These are phyloP conservation scores for Knoxia roxburghii DNA, from an alignment of 257 asterid genomes.

Conservation along the genomic window DNA sequence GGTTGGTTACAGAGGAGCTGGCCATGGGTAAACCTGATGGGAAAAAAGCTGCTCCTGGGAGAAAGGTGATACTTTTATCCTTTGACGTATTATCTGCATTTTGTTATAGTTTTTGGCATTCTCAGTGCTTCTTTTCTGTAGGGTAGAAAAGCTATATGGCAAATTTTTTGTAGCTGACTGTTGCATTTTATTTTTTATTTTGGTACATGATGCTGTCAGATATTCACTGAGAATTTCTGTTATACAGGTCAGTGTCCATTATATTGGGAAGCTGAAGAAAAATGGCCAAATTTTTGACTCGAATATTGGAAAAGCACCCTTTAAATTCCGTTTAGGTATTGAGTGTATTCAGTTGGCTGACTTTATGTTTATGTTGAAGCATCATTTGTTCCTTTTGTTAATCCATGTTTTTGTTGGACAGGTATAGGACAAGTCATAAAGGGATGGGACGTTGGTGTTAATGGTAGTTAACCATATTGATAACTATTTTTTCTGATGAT, in stretches of 20 bases:
- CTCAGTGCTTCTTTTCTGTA: not conserved
- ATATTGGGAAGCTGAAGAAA: slow-evolving; percentile 79
- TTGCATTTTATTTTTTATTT: too few relatives aligned
- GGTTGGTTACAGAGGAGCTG: slow-evolving; percentile 76
- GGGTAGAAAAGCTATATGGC: not conserved
- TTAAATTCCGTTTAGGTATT: slow-evolving; percentile 83
- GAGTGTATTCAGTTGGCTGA: slow-evolving; percentile 20
- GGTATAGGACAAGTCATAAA: slow-evolving; percentile 90
- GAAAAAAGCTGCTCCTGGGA: slow-evolving; percentile 72
- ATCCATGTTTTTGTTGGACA: slow-evolving; percentile 27
- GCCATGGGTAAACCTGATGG: slow-evolving; percentile 92
- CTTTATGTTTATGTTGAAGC: too few relatives aligned
- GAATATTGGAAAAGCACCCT: slow-evolving; percentile 68
- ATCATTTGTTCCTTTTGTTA: slow-evolving; percentile 10
- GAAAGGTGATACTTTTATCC: slow-evolving; percentile 43
- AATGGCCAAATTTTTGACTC: slow-evolving; percentile 71
- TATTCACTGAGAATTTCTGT: not conserved
- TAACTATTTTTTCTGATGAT: slow-evolving; percentile 7
- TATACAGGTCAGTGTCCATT: slow-evolving; percentile 64
- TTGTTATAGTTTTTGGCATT: not conserved
- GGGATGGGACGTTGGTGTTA: slow-evolving; percentile 98
- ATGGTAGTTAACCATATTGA: slow-evolving; percentile 44
- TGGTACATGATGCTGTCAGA: too few relatives aligned
- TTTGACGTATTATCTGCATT: not conserved
- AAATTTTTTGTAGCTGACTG: not conserved